A percentile compares a stretch with the other conserved stretches of the same genome.
Conservation (phyloP, 1,284 basidiomycete genomes). For the Marasmius oreades region DNA sequence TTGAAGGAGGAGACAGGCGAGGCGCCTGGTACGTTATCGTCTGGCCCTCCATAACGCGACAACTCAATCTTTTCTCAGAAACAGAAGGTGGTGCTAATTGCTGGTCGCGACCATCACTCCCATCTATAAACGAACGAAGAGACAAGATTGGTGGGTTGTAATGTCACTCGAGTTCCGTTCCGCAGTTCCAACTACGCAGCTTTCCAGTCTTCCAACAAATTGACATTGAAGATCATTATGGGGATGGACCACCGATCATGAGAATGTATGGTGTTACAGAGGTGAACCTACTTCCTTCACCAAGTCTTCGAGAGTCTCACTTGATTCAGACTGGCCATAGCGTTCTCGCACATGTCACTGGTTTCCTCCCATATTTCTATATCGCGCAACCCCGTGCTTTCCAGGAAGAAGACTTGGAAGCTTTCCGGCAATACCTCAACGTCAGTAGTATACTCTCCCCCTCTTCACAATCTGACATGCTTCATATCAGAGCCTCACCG, state of each 20-base stretch:
- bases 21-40: constrained; percentile 33
- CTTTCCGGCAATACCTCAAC: constrained; percentile 74
- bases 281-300: constrained; percentile 32
- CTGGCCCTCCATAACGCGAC: background rate
- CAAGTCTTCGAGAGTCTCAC: constrained; percentile 6
- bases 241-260: constrained; percentile 50
- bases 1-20: constrained; percentile 66
- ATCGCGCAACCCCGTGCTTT: constrained; percentile 84
- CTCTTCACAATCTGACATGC: background rate
- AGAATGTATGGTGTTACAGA: constrained; percentile 89
- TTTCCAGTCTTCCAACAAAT: constrained; percentile 87
- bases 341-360: constrained; percentile 76
- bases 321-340: constrained; percentile 72
- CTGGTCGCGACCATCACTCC: constrained; percentile 74
- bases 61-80: constrained; percentile 30
- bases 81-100: constrained; percentile 72
- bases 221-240: constrained; percentile 78
- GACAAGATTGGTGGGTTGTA: constrained; percentile 57
- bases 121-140: constrained; percentile 50
- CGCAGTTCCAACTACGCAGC: constrained; percentile 5
- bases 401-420: constrained; percentile 56
- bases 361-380: constrained; percentile 91
- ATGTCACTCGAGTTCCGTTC: background rate
- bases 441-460: constrained; percentile 40
- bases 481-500: constrained; percentile 22